Percentiles rank a stretch among this genome's conserved stretches.
phyloP scores from a whole-genome alignment of 2,329 filamentous ascomycete genomes.

The Epichloe scottii region DNA sequence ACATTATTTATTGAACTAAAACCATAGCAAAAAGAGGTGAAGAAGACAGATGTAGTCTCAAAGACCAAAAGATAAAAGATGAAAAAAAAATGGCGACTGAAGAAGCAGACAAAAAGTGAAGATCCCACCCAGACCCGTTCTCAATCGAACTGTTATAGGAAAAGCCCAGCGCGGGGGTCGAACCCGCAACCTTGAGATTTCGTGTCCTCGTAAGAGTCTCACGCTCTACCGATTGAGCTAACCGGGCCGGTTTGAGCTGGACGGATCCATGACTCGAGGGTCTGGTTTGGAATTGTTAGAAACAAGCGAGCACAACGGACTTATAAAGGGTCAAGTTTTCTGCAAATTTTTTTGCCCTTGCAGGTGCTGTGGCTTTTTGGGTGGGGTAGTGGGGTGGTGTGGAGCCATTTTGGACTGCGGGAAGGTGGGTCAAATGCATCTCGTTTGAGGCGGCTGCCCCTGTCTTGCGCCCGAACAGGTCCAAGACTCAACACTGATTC shows the following conservation, averaged over 20 bases:
- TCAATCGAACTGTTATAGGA: neutral
- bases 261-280: neutral
- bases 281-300: neutral
- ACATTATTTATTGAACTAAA: neutral
- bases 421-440: no score
- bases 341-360: neutral
- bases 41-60: neutral
- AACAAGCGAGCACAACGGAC: neutral
- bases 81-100: neutral
- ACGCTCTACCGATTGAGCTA: conserved; percentile 48
- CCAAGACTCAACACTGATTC: conserved; percentile 32
- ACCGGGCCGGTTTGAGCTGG: conserved; percentile 15
- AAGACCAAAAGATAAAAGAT: no score
- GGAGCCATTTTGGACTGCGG: no score
- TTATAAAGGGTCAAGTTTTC: neutral
- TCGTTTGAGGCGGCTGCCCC: no score
- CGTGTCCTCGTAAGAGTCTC: conserved; percentile 44
- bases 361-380: no score
- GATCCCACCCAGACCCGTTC: neutral
- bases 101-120: neutral
- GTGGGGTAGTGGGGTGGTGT: no score
- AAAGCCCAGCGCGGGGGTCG: conserved; percentile 29
- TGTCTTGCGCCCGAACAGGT: conserved; percentile 29
- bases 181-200: conserved; percentile 41
- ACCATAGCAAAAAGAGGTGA: neutral